phyloP scores from a whole-genome alignment of 129 eudicot species.

The Oenanthe sinensis region DNA sequence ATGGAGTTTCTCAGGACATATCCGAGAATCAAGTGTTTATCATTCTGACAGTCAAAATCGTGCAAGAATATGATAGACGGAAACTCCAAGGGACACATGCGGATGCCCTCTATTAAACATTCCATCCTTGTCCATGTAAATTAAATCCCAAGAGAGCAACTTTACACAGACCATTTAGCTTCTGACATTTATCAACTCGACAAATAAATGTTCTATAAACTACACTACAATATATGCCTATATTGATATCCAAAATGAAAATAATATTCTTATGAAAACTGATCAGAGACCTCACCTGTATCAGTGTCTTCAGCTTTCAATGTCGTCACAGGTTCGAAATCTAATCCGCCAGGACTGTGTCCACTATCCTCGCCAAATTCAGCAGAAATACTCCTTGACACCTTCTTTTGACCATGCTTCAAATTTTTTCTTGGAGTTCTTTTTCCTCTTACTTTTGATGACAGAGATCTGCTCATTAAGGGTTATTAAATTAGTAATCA shows the following conservation, averaged over 20 bases:
- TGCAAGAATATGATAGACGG: not conserved
- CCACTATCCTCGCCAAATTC: conserved; percentile 31
- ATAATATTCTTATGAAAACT: not conserved
- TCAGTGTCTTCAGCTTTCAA: conserved; percentile 28
- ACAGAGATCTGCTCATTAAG: conserved; percentile 44
- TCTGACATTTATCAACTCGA: not conserved
- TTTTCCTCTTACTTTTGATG: conserved; percentile 53
- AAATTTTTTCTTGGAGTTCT: conserved; percentile 67
- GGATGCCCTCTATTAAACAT: not conserved
- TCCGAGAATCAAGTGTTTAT: not conserved
- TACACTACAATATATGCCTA: not conserved
- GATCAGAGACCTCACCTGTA: conserved; percentile 29
- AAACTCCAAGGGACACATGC: no score
- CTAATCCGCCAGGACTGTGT: conserved; percentile 21
- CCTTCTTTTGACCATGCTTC: conserved; percentile 35
- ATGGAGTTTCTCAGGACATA: not conserved
- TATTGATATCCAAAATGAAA: not conserved
- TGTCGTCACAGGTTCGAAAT: conserved; percentile 23
- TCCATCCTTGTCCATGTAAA: not conserved
- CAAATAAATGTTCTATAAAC: not conserved
- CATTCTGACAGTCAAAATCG: not conserved
- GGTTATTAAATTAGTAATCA: conserved; percentile 15
- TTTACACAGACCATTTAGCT: not conserved
- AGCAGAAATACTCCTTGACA: conserved; percentile 26
- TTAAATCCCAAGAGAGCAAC: not conserved